phyloP scores from a whole-genome alignment of 2,329 filamentous ascomycete species.

The Pseudocercospora vitis region DNA sequence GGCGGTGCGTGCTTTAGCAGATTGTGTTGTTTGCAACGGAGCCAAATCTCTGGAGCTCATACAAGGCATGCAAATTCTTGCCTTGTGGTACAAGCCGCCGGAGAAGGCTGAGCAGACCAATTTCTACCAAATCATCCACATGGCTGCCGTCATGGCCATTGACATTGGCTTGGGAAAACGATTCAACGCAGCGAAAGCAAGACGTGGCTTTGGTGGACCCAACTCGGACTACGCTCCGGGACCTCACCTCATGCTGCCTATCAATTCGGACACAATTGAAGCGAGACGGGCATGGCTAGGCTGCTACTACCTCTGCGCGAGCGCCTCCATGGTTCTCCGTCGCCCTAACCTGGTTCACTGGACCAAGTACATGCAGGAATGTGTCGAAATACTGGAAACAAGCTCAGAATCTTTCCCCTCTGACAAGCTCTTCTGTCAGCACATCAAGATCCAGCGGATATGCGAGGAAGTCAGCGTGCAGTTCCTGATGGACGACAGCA shows the following conservation, averaged over 20 bases:
- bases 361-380: slow-evolving; percentile 64
- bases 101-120: slow-evolving; percentile 83
- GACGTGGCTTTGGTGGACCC: slow-evolving; percentile 38
- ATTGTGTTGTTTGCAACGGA: slow-evolving; percentile 70
- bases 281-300: slow-evolving; percentile 60
- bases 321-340: slow-evolving; percentile 59
- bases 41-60: slow-evolving; percentile 82
- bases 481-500: slow-evolving; percentile 58
- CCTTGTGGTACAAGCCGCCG: slow-evolving; percentile 84
- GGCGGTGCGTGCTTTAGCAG: slow-evolving; percentile 70
- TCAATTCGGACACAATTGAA: slow-evolving; percentile 56
- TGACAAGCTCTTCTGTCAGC: slow-evolving; percentile 57
- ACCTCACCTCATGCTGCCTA: slow-evolving; percentile 30
- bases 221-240: slow-evolving; percentile 37
- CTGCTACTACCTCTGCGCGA: slow-evolving; percentile 62
- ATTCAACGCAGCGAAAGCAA: slow-evolving; percentile 41
- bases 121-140: slow-evolving; percentile 83
- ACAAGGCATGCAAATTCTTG: slow-evolving; percentile 71
- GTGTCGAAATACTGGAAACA: slow-evolving; percentile 57
- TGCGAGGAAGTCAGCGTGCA: slow-evolving; percentile 58
- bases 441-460: slow-evolving; percentile 59
- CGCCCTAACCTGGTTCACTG: slow-evolving; percentile 60
- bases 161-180: slow-evolving; percentile 74
- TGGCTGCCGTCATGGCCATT: slow-evolving; percentile 77
- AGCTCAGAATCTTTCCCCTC: slow-evolving; percentile 58